Percentiles rank a stretch among this genome's conserved stretches.
These are phyloP conservation scores for Hyparrhenia diplandra DNA, from an alignment of 176 grass and related monocot species.

Conservation along the genomic window DNA sequence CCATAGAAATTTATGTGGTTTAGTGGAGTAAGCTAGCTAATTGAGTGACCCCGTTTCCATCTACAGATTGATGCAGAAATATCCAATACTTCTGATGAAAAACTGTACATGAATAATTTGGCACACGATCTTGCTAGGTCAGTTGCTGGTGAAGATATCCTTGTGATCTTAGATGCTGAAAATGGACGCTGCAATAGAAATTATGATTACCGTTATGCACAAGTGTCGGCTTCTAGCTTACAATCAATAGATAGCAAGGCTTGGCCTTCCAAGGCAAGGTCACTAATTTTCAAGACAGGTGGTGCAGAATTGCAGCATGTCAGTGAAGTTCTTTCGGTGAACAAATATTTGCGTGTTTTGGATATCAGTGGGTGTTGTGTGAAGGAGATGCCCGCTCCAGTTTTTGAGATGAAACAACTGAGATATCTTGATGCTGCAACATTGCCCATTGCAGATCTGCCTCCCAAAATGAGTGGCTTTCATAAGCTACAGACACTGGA, in stretches of 20 bases:
- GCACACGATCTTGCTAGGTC: slow-evolving; percentile 62
- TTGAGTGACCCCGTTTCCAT: slow-evolving; percentile 2
- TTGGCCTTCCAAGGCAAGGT: slow-evolving; percentile 50
- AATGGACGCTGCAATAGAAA: slow-evolving; percentile 19
- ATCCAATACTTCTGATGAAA: slow-evolving; percentile 21
- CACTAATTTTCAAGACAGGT: slow-evolving; percentile 33
- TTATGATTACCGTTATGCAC: slow-evolving; percentile 51
- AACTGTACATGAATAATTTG: slow-evolving; percentile 45
- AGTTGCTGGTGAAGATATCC: slow-evolving; percentile 53
- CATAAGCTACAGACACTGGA: too few relatives aligned
- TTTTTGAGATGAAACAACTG: too few relatives aligned
- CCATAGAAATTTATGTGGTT: not conserved
- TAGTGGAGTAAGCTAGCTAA: not conserved
- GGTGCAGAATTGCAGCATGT: too few relatives aligned
- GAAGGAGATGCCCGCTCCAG: too few relatives aligned
- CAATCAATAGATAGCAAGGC: slow-evolving; percentile 33
- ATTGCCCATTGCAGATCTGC: too few relatives aligned
- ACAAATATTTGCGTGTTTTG: too few relatives aligned
- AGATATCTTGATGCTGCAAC: too few relatives aligned
- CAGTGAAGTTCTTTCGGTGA: too few relatives aligned
- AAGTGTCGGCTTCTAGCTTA: slow-evolving; percentile 25
- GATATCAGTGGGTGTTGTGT: too few relatives aligned
- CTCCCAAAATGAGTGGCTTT: too few relatives aligned
- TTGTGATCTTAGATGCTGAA: slow-evolving; percentile 39
- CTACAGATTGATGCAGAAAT: slow-evolving; percentile 1